Base-by-base conservation (phyloP, 2,329 filamentous ascomycete species). In the Aspergillus jensenii region DNA sequence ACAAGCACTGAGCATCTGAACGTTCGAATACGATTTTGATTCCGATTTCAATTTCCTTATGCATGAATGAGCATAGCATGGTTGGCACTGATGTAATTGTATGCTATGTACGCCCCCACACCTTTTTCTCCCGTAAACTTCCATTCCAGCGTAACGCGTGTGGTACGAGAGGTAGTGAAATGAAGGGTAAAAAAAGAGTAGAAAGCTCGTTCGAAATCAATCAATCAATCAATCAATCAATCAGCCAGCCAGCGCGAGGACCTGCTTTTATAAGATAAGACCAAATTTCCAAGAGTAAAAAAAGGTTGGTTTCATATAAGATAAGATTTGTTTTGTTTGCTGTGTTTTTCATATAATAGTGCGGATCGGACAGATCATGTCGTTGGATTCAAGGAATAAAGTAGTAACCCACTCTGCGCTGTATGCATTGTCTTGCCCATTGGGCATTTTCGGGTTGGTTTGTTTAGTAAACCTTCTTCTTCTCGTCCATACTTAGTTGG, bases 401-500 rank as follows among this genome's bases (percentile, higher is more conserved):
- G 31, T n/a, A 19, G 21, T 46, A 23, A 44, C 15, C 19, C 14
- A 40, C n/a, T 46, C 12, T 23, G 33, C 23, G 12, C 12, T 50
- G n/a, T 9, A 33, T 41, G 40, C 15, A 40, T 45, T 45, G 27
- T 37, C 23, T 35, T 43, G 23, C 23, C 27, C 27, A 19, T n/a
- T 37, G 17, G 15, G 21, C 19, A 31, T 9, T 43, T 40, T 43
- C 35, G 35, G 14, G 39, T 49, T 14, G 19, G 19, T 27, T 41
- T 17, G 7, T 39, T 59, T 85, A 99, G 82, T 99, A 99, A 67
- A 99, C 95, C 86, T 99, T 99, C 88, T 99, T 99, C 90, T 99
- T 99, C 87, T 99, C 95, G 79, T 99, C 95, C 77, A 98, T 93
- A 76, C 90, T 96, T 83, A 98, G 90, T 78, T 96, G 93, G 63